Conservation (phyloP, 1,284 basidiomycete genomes). For the Tetrapyrgos nigripes region DNA sequence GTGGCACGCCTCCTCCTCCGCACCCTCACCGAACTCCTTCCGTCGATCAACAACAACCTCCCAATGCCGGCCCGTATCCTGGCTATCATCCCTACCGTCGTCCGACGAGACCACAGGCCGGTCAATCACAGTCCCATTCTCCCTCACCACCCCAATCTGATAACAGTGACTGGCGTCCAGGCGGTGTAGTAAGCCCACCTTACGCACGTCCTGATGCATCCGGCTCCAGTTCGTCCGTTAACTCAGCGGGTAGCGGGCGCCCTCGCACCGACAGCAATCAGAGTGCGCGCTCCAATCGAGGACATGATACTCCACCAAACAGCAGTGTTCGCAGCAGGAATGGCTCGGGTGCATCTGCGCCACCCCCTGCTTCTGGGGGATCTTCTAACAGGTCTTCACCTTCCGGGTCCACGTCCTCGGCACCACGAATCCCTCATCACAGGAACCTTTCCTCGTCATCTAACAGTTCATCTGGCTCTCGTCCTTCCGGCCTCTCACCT, state of each 20-base stretch:
- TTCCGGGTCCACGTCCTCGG: constrained; percentile 7
- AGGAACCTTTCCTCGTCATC: constrained; percentile 50
- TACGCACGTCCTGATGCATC: constrained; percentile 80
- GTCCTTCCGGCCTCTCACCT: constrained; percentile 52
- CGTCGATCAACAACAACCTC: constrained; percentile 44
- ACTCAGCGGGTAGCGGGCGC: constrained; percentile 66
- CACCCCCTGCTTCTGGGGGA: constrained; percentile 36
- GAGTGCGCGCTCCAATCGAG: constrained; percentile 44
- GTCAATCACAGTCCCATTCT: constrained; percentile 31
- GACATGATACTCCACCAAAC: constrained; percentile 41
- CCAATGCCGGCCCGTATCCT: constrained; percentile 50
- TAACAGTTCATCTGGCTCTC: constrained; percentile 45
- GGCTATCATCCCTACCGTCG: constrained; percentile 84
- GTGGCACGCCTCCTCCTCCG: constrained; percentile 69
- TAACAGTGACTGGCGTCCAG: constrained; percentile 53
- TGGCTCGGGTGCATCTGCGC: constrained; percentile 30
- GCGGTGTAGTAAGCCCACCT: constrained; percentile 52
- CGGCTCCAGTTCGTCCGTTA: constrained; percentile 75
- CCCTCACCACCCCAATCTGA: constrained; percentile 34
- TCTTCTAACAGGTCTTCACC: constrained; percentile 5
- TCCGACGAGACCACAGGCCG: constrained; percentile 54
- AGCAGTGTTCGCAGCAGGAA: constrained; percentile 42
- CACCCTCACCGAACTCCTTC: constrained; percentile 21
- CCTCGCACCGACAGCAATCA: constrained; percentile 72
- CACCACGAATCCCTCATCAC: constrained; percentile 44